Evolutionary conservation across 2,329 filamentous ascomycete genomes (phyloP).

Genomic region (Neoascochyta sp.): DNA sequence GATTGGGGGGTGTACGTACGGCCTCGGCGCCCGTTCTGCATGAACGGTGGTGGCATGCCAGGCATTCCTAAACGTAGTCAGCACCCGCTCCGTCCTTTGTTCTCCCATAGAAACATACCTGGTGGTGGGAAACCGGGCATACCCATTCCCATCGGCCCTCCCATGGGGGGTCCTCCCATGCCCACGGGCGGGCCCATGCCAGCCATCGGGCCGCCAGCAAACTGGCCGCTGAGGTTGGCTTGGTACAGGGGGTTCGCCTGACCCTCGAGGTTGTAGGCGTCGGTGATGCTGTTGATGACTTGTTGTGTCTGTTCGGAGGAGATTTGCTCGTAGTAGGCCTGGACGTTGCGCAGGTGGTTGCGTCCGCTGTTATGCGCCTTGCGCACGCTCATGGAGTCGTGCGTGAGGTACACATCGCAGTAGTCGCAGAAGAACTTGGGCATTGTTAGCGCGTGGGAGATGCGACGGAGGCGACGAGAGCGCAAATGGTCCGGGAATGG

Average conservation of each 20-base stretch:
- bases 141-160: constrained; percentile 19
- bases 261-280: constrained; percentile 90
- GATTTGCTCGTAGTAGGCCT: constrained; percentile 99
- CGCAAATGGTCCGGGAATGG: not conserved
- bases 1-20: constrained; percentile 22
- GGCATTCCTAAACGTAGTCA: constrained; percentile 26
- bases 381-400: constrained; percentile 99
- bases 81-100: constrained; percentile 1
- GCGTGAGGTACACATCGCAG: constrained; percentile 99
- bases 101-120: constrained; percentile 6
- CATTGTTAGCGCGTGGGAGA: constrained; percentile 9
- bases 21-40: constrained; percentile 39
- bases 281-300: constrained; percentile 97
- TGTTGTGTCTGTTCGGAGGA: constrained; percentile 97
- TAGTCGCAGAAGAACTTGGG: constrained; percentile 65
- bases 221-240: constrained; percentile 48
- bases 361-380: constrained; percentile 97
- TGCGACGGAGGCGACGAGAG: not conserved
- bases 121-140: constrained; percentile 18
- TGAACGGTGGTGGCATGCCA: constrained; percentile 40
- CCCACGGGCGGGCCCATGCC: constrained; percentile 11
- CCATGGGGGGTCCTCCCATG: constrained; percentile 17
- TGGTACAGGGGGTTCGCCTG: constrained; percentile 82
- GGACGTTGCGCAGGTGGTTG: constrained; percentile 95
- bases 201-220: constrained; percentile 28